Percentiles rank a stretch among this genome's conserved stretches.
Conservation (phyloP, 306 rosid genomes). For the Cicer yamashitae region DNA sequence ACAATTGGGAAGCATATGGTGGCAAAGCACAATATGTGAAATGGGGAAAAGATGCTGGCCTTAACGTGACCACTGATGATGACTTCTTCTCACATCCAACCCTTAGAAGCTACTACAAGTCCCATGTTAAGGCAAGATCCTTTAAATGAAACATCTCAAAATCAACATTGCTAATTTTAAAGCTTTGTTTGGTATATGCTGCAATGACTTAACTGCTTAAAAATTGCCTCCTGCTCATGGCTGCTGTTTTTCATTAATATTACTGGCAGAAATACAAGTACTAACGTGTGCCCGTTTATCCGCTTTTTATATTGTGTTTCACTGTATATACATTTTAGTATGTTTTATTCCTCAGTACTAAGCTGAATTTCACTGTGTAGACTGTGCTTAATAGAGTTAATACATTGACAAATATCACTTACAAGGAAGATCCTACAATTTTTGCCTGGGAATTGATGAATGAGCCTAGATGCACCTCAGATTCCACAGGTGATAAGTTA, state of each 20-base stretch:
- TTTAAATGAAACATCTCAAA: neutral
- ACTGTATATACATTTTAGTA: too few species aligned
- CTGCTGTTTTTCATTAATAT: too few species aligned
- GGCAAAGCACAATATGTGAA: conserved; percentile 93
- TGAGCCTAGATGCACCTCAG: conserved; percentile 92
- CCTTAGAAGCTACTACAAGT: conserved; percentile 80
- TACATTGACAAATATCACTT: conserved; percentile 72
- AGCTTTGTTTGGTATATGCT: neutral
- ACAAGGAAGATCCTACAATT: conserved; percentile 89
- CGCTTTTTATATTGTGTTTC: too few species aligned
- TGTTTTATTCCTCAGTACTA: conserved; percentile 8
- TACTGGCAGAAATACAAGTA: too few species aligned
- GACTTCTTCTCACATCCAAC: conserved; percentile 89
- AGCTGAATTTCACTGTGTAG: conserved; percentile 50
- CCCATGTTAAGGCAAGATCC: conserved; percentile 82
- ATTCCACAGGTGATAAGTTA: conserved; percentile 72
- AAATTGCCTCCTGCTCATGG: too few species aligned
- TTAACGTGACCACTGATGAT: conserved; percentile 77
- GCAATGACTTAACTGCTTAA: neutral
- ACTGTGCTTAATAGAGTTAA: conserved; percentile 88
- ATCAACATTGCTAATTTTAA: conserved; percentile 2
- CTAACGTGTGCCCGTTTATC: too few species aligned
- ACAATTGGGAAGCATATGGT: conserved; percentile 98
- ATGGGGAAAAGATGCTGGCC: conserved; percentile 92
- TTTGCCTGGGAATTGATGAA: conserved; percentile 97